Evolutionary conservation across 805 yeast species (phyloP).

Genomic region (Ogataea degrootiae): DNA sequence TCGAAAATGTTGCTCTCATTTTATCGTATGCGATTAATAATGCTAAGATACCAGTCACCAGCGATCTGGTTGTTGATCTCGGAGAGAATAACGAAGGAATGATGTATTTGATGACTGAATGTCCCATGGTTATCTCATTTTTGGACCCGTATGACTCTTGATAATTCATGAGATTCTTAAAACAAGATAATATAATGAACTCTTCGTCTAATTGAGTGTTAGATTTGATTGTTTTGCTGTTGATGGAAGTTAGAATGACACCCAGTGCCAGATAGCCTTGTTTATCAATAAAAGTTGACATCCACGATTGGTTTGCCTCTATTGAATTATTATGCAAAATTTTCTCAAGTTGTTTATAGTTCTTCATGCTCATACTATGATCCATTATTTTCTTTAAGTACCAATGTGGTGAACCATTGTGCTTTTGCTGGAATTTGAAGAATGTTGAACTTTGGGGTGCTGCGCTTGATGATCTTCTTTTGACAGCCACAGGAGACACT

Average conservation of each 20-base stretch:
- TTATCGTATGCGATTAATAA: slow-evolving; percentile 33
- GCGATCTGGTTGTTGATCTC: slow-evolving; percentile 65
- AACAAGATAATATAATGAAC: slow-evolving; percentile 67
- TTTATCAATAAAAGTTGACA: slow-evolving; percentile 62
- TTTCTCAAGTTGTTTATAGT: slow-evolving; percentile 30
- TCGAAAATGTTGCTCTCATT: slow-evolving; percentile 10
- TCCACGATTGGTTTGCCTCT: slow-evolving; percentile 50
- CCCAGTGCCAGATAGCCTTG: slow-evolving; percentile 82
- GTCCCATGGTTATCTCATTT: slow-evolving; percentile 41
- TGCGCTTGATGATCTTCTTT: no score
- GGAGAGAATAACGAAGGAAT: slow-evolving; percentile 73
- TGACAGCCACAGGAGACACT: no score
- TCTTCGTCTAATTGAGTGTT: slow-evolving; percentile 61
- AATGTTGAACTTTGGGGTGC: not conserved
- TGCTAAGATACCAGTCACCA: slow-evolving; percentile 73
- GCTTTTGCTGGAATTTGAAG: slow-evolving; percentile 2
- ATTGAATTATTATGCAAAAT: slow-evolving; percentile 7
- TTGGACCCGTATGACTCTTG: slow-evolving; percentile 48
- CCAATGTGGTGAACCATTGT: slow-evolving; percentile 35
- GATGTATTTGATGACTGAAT: slow-evolving; percentile 50
- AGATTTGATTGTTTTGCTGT: slow-evolving; percentile 34
- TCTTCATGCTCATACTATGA: slow-evolving; percentile 35
- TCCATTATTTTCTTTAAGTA: slow-evolving; percentile 38
- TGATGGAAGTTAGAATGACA: slow-evolving; percentile 55
- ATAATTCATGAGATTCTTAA: slow-evolving; percentile 67